phyloP scores from a whole-genome alignment of 257 asterid species.

The Solanum dulcamara region DNA sequence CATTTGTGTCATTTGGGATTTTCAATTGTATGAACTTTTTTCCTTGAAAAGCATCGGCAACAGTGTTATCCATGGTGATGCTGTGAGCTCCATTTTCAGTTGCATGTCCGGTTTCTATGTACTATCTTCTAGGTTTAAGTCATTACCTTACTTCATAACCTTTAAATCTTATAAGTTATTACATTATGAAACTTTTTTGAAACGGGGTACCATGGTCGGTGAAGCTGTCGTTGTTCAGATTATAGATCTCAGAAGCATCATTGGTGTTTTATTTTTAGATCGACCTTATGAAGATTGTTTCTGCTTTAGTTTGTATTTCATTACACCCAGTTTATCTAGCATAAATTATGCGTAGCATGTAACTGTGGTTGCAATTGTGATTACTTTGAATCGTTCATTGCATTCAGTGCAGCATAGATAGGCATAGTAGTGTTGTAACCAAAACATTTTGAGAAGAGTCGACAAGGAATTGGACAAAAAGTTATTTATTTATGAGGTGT shows the following conservation, averaged over 20 bases:
- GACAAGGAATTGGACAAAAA: background rate
- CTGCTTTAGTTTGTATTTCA: background rate
- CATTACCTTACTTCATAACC: background rate
- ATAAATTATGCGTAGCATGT: background rate
- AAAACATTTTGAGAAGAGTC: background rate
- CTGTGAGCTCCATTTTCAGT: constrained; percentile 6
- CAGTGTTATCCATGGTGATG: constrained; percentile 1
- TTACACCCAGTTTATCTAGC: background rate
- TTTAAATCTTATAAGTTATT: background rate
- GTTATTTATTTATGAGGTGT: background rate
- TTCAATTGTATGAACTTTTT: background rate
- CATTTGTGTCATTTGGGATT: background rate
- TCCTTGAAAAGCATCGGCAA: background rate
- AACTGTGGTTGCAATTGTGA: background rate
- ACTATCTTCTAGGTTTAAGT: background rate
- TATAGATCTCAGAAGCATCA: background rate
- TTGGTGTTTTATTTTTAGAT: background rate
- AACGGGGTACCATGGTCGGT: background rate
- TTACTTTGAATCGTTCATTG: background rate
- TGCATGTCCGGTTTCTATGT: background rate
- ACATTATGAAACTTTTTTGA: background rate
- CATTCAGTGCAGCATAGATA: background rate
- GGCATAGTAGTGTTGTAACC: background rate
- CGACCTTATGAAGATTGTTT: background rate
- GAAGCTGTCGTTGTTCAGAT: background rate